Conservation (phyloP, 148 eudicot species). For the Dysphania ambrosioides region DNA sequence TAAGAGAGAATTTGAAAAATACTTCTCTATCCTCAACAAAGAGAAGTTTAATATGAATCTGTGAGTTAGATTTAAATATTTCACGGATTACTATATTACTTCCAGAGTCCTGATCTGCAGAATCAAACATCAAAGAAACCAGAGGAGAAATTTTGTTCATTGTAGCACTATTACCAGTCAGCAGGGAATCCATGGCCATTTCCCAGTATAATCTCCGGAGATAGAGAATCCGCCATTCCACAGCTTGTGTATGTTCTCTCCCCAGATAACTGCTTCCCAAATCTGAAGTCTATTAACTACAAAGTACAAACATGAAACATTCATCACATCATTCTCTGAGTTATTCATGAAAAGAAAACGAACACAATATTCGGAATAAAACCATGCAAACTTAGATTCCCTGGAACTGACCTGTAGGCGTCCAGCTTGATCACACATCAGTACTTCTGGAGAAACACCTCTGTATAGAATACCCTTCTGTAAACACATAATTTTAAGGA, state of each 20-base stretch:
- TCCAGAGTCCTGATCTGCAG: not conserved
- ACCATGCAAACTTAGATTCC: not conserved
- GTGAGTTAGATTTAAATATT: not conserved
- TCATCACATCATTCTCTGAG: not conserved
- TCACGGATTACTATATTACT: not conserved
- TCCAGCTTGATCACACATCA: slow-evolving; percentile 80
- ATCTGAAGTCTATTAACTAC: slow-evolving; percentile 96
- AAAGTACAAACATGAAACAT: slow-evolving; percentile 41
- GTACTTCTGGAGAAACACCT: slow-evolving; percentile 88
- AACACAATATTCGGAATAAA: not conserved
- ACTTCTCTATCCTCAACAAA: not conserved
- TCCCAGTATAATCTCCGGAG: slow-evolving; percentile 97
- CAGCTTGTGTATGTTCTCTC: slow-evolving; percentile 87
- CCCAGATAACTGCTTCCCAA: slow-evolving; percentile 67
- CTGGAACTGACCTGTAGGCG: slow-evolving; percentile 58
- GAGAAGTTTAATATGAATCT: too few relatives aligned
- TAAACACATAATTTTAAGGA: slow-evolving; percentile 4
- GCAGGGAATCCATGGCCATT: slow-evolving; percentile 83
- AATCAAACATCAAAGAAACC: not conserved
- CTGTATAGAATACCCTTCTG: slow-evolving; percentile 84
- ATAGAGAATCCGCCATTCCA: slow-evolving; percentile 83
- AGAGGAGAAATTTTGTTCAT: not conserved
- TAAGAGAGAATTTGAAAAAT: not conserved
- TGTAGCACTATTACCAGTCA: slow-evolving; percentile 66
- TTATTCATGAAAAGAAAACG: not conserved